Percentiles rank a stretch among this genome's conserved stretches.
phyloP scores from a whole-genome alignment of 1,284 basidiomycete species.

The Ceratobasidium sp. region DNA sequence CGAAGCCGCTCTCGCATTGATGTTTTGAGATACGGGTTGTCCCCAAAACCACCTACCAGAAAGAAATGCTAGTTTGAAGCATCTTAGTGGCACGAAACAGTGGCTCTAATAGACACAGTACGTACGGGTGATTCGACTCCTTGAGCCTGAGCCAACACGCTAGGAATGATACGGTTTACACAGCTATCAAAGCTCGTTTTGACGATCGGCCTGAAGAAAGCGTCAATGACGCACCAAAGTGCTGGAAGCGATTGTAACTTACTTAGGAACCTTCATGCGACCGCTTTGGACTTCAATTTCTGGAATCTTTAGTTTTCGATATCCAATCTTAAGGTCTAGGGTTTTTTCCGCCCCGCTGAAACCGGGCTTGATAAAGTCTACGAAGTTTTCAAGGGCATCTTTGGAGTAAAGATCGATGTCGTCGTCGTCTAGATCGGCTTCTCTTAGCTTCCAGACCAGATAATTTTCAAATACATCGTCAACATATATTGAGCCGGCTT shows the following conservation, averaged over 20 bases:
- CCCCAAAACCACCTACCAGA: slow-evolving; percentile 42
- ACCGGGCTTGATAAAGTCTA: not conserved
- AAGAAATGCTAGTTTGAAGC: slow-evolving; percentile 7
- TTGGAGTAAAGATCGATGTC: slow-evolving; percentile 6
- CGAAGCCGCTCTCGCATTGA: not conserved
- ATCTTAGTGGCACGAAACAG: not conserved
- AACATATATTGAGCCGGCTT: slow-evolving; percentile 33
- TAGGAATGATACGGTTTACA: not conserved
- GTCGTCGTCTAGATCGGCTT: not conserved
- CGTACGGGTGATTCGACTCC: not conserved
- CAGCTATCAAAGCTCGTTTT: slow-evolving; percentile 26
- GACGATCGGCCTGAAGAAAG: not conserved
- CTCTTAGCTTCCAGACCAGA: not conserved
- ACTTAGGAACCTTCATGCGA: not conserved
- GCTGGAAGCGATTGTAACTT: not conserved
- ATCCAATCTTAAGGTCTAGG: not conserved
- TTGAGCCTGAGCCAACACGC: not conserved
- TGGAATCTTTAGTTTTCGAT: not conserved
- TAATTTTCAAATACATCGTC: slow-evolving; percentile 1
- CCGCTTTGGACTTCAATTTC: not conserved
- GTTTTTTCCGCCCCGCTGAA: not conserved
- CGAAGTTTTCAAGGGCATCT: slow-evolving; percentile 16
- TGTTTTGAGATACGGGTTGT: slow-evolving; percentile 18
- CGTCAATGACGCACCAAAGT: not conserved
- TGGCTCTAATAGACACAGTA: not conserved